Conservation (phyloP, 2,329 filamentous ascomycete genomes). For the Phoma sp. region DNA sequence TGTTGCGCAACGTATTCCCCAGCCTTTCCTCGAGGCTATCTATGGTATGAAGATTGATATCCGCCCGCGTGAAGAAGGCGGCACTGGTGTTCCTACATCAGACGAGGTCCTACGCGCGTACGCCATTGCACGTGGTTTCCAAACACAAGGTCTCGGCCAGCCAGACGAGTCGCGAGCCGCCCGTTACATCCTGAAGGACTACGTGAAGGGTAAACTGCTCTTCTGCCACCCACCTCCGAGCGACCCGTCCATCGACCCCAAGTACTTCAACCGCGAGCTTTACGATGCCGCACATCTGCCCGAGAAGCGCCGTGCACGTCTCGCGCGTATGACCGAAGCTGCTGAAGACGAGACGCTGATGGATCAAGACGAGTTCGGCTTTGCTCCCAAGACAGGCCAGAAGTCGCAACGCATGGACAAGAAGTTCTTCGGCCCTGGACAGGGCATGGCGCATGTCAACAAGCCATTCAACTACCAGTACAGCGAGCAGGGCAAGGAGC, state of each 20-base stretch:
- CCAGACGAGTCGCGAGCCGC: constrained; percentile 94
- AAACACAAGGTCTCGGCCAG: constrained; percentile 85
- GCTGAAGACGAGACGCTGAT: constrained; percentile 46
- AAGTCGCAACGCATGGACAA: constrained; percentile 84
- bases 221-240: constrained; percentile 87
- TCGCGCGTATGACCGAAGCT: constrained; percentile 58
- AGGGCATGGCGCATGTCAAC: constrained; percentile 68
- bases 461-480: constrained; percentile 93
- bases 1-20: constrained; percentile 84
- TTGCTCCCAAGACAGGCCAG: constrained; percentile 60
- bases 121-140: constrained; percentile 87
- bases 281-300: constrained; percentile 86
- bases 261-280: constrained; percentile 85
- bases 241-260: constrained; percentile 69
- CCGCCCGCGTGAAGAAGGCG: constrained; percentile 86
- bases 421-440: constrained; percentile 80
- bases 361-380: constrained; percentile 49
- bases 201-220: constrained; percentile 93
- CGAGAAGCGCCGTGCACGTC: constrained; percentile 74
- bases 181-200: constrained; percentile 91
- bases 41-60: constrained; percentile 91
- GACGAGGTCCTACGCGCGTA: constrained; percentile 87
- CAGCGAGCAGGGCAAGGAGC: constrained; percentile 80
- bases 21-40: constrained; percentile 86
- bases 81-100: constrained; percentile 83